Evolutionary conservation across 2,329 filamentous ascomycete genomes (phyloP).

Genomic region (Fusarium acutatum): DNA sequence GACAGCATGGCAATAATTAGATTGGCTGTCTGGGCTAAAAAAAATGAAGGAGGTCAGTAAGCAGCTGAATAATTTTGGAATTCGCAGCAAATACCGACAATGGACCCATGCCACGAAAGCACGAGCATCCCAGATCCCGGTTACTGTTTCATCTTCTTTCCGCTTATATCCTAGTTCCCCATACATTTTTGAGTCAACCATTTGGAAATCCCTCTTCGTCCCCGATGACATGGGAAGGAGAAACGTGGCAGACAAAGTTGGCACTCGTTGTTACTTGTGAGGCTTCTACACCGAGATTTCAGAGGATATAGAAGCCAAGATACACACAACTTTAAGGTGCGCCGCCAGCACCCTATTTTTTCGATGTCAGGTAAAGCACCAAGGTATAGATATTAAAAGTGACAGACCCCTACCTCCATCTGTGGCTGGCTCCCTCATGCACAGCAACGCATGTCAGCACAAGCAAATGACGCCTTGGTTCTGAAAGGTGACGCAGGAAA

Average conservation of each 20-base stretch:
- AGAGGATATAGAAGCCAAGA: background rate
- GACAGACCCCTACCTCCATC: background rate
- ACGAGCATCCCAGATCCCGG: slow-evolving; percentile 11
- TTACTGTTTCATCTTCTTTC: slow-evolving; percentile 28
- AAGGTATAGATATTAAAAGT: background rate
- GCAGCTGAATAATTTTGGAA: slow-evolving; percentile 18
- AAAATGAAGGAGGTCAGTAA: slow-evolving; percentile 21
- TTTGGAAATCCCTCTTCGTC: background rate
- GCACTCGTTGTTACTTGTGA: background rate
- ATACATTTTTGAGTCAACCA: slow-evolving; percentile 1
- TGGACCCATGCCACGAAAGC: slow-evolving; percentile 22
- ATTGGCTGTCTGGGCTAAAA: background rate
- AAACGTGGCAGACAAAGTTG: slow-evolving; percentile 21
- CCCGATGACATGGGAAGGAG: background rate
- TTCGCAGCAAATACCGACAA: slow-evolving; percentile 12
- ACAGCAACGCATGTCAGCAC: slow-evolving; percentile 13
- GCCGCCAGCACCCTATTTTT: background rate
- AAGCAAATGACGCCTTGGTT: slow-evolving; percentile 15
- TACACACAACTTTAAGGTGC: background rate
- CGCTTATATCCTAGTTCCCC: background rate
- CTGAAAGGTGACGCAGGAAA: background rate
- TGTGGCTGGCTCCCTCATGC: slow-evolving; percentile 9
- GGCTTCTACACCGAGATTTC: background rate
- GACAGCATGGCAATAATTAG: background rate
- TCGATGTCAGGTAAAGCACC: background rate